phyloP scores from a whole-genome alignment of 306 rosid species.

The Inga leiocalycina region DNA sequence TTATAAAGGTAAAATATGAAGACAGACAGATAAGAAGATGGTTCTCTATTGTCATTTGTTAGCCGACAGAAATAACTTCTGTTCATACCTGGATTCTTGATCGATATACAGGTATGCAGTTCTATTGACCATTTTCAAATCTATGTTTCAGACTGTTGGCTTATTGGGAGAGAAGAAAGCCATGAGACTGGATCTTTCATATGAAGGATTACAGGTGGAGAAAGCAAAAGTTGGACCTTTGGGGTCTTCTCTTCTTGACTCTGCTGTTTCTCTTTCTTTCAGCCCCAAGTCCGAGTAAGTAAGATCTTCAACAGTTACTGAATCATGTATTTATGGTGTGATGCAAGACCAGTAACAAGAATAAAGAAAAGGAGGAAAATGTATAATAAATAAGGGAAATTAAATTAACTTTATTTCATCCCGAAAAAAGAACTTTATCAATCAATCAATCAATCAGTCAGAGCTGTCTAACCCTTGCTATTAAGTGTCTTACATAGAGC shows the following conservation, averaged over 20 bases:
- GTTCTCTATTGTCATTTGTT: background rate
- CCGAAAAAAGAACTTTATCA: background rate
- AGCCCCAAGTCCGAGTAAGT: constrained; percentile 70
- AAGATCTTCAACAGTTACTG: constrained; percentile 43
- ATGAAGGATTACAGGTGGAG: constrained; percentile 56
- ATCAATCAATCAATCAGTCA: background rate
- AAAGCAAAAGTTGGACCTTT: constrained; percentile 98
- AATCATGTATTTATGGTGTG: constrained; percentile 13
- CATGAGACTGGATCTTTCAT: constrained; percentile 77
- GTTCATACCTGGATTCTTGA: background rate
- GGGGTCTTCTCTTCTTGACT: constrained; percentile 85
- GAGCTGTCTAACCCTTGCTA: background rate
- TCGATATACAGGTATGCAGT: background rate
- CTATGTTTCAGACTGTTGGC: constrained; percentile 69
- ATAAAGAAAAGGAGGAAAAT: background rate
- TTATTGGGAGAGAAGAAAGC: constrained; percentile 63
- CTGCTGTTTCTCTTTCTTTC: constrained; percentile 87
- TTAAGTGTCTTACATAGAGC: background rate
- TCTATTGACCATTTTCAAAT: constrained; percentile 31
- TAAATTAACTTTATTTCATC: background rate
- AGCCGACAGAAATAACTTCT: background rate
- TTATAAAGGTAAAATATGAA: background rate
- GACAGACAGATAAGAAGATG: background rate
- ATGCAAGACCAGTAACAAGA: background rate
- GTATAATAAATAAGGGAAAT: background rate